Evolutionary conservation across 345 rosid genomes (phyloP).

Genomic region (Acer yangbiense): DNA sequence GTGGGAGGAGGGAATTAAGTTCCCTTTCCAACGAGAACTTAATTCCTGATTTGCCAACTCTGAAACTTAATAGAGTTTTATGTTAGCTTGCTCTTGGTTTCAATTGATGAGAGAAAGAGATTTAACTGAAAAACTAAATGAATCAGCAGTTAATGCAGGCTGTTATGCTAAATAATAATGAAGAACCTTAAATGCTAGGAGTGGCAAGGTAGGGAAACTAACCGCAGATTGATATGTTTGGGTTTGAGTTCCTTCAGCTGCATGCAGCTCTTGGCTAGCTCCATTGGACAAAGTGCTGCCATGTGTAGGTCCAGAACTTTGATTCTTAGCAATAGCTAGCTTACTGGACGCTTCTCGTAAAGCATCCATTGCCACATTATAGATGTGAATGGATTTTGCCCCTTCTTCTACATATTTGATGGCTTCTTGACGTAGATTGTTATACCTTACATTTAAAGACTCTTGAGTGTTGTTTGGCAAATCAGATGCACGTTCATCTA

Average conservation of each 20-base stretch:
- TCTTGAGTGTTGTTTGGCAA: constrained; percentile 45
- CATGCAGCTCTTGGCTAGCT: constrained; percentile 39
- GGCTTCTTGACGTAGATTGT: constrained; percentile 72
- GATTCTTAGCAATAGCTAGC: constrained; percentile 53
- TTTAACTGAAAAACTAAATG: neutral
- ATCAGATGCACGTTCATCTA: constrained; percentile 44
- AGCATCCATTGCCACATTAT: constrained; percentile 74
- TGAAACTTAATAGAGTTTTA: neutral
- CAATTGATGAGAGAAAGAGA: neutral
- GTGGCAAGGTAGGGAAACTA: constrained; percentile 28
- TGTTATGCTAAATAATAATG: neutral
- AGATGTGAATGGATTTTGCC: constrained; percentile 66
- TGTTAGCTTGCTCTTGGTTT: neutral
- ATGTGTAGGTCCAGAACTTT: constrained; percentile 38
- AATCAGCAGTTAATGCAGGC: neutral
- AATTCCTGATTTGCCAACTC: neutral
- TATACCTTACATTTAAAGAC: constrained; percentile 54
- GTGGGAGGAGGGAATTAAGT: too few relatives aligned
- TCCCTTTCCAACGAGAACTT: too few relatives aligned
- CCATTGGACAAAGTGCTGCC: constrained; percentile 40
- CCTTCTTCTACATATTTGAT: constrained; percentile 83
- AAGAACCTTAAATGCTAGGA: neutral
- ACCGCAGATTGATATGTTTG: constrained; percentile 48
- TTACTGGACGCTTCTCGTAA: constrained; percentile 69
- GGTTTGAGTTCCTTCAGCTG: constrained; percentile 40